Conservation (phyloP, 805 yeast species). For the Myxozyma kluyveri region DNA sequence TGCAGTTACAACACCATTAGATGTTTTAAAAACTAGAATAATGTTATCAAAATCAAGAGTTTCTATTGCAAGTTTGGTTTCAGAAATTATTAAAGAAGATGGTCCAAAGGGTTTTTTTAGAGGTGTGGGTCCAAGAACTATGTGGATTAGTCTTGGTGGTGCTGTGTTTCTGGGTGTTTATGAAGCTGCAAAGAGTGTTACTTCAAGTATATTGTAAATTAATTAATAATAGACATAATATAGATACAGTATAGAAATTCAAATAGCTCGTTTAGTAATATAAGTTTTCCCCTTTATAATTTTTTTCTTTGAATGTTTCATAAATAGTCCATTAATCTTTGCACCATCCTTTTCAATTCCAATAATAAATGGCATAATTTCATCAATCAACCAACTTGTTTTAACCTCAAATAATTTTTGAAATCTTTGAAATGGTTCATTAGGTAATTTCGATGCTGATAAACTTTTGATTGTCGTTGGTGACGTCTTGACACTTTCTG, state of each 20-base stretch:
- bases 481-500: slow-evolving; percentile 52
- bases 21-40: slow-evolving; percentile 87
- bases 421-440: slow-evolving; percentile 50
- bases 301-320: slow-evolving; percentile 61
- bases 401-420: slow-evolving; percentile 54
- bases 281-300: slow-evolving; percentile 32
- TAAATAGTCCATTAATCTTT: slow-evolving; percentile 56
- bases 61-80: slow-evolving; percentile 49
- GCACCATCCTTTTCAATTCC: slow-evolving; percentile 54
- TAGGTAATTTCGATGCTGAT: slow-evolving; percentile 47
- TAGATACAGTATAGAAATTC: background rate
- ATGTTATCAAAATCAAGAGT: slow-evolving; percentile 65
- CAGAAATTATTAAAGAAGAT: slow-evolving; percentile 61
- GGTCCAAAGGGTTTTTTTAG: slow-evolving; percentile 69
- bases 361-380: slow-evolving; percentile 60
- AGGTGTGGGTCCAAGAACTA: slow-evolving; percentile 92
- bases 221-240: background rate
- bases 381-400: slow-evolving; percentile 58
- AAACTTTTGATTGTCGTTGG: slow-evolving; percentile 52
- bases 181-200: slow-evolving; percentile 48
- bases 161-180: slow-evolving; percentile 95
- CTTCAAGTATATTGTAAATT: slow-evolving; percentile 1
- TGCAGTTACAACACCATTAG: slow-evolving; percentile 90
- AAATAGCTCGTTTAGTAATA: slow-evolving; percentile 26
- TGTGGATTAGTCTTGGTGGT: slow-evolving; percentile 99